Conservation (phyloP, 306 rosid species). For the Begonia masoniana region DNA sequence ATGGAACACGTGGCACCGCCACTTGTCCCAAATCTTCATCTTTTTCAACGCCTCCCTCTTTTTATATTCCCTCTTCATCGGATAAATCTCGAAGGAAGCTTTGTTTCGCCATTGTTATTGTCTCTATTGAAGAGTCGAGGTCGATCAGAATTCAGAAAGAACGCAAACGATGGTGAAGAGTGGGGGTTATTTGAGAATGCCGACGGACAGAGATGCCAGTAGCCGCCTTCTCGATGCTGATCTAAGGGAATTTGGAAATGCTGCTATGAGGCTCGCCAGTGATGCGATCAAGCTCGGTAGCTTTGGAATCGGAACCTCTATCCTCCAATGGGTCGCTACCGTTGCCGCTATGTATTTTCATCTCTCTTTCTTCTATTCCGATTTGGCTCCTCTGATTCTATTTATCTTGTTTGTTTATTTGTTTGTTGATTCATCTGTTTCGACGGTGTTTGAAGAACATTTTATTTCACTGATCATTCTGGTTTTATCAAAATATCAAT, state of each 20-base stretch:
- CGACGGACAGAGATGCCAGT: constrained; percentile 20
- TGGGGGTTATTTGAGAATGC: constrained; percentile 21
- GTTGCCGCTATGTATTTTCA: constrained; percentile 52
- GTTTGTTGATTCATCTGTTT: no score
- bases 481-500: no score
- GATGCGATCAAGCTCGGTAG: constrained; percentile 47
- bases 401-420: neutral
- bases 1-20: no score
- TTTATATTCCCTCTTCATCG: no score
- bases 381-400: neutral
- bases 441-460: no score
- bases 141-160: neutral
- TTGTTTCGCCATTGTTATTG: no score
- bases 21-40: no score
- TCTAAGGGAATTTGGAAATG: constrained; percentile 30
- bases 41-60: no score
- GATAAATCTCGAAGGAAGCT: no score
- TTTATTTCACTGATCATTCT: no score
- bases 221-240: constrained; percentile 34
- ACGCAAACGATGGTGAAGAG: constrained; percentile 10
- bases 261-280: constrained; percentile 35
- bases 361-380: neutral
- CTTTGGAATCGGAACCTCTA: constrained; percentile 42
- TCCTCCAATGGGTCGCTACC: constrained; percentile 56
- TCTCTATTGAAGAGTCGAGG: no score